Evolutionary conservation across 495 filamentous ascomycete genomes (phyloP), one percentile per base, ranked within the genome.

Genomic region (Lasiosphaeris hirsuta): DNA sequence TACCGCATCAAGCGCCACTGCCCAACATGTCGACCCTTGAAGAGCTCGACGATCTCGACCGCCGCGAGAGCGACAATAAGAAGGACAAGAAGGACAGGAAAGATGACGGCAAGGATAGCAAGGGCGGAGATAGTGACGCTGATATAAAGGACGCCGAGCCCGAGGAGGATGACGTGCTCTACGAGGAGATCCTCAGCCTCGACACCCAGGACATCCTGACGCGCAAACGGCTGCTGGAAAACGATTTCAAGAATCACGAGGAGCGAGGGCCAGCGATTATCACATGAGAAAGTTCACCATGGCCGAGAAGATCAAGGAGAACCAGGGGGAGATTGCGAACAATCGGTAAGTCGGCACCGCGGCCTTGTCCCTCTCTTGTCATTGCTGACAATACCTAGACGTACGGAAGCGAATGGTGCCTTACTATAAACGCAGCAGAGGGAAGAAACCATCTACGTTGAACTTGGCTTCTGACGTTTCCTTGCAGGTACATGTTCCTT

Each of bases 291-390:
- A 96, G 78, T 82, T 85, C 51, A 83, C 87, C 57, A 98, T 97
- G 94, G 82, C 84, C 56, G 95, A 98, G 69, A 97, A 96, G 81
- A 96, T 97, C 70, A 97, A 97, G 81, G 94, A 98, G 69, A 98
- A 98, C 66, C 74, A 88, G 65, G 94, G 97, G 61, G 97, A 97
- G 84, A 97, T 98, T 58, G 92, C 96, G 57, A 98, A 98, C 72
- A 98, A 98, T 74, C 86, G 91, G 94, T 96, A 80, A 61, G 81
- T 39, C 46, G 43, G 15, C 36, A 7, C 38, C 54, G 37, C 34
- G 30, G 19, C 44, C 44, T 6, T 14, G 43, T 17, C 9, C 4
- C n/a, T 34, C 23, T 18, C 15, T 49, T 51, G 47, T 15, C 19
- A 33, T 47, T 56, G 60, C 64, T 63, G 23, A 60, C 59, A 55